Evolutionary conservation across 2,329 filamentous ascomycete genomes (phyloP), one percentile per base, ranked within the genome.

Genomic region (Cadophora luteo-olivacea): DNA sequence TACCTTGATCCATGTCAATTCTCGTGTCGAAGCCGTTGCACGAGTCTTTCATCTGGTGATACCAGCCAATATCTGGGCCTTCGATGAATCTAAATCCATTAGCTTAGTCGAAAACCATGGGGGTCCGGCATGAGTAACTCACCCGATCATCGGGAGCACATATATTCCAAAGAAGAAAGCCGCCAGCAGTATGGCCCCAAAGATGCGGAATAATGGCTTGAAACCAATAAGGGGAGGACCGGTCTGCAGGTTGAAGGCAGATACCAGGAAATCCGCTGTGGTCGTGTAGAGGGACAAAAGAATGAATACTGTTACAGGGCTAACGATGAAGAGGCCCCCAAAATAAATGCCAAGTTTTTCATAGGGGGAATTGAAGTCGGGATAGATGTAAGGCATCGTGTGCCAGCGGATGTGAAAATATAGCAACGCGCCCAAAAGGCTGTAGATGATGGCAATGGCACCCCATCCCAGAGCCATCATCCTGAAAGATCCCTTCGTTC

Each of bases 21-120:
- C 72, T 65, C 4, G 62, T 70, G 16, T 74, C 33, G n/a, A 70
- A 66, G 1, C 69, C 70, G 29, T 65, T 52, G 64, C 73, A 75
- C 11, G 73, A 74, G 55, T 73, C 38, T 33, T 65, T 69, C 71
- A 75, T 74, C 19, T 71, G 54, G 19, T 67, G 11, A 24, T 70
- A 62, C 73, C 72, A 74, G 9, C 24, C n/a, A 12, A 67, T 68
- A 3, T 48, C 16, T 9, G 68, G 61, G 2, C 70, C 70, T 16
- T 3, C 41, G 1, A n/a, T 0, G 36, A 70, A 61, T 22, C 72
- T 67, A 45, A 19, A 7, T 7, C 11, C 25, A 22, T 68, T 24
- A 68, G 62, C 22, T 32, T 25, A 12, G 25, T 54, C 19, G 14
- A 3, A 12, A 29, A 5, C 22, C 2, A 51, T 12, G 38, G 16